Conservation (phyloP, 2,329 filamentous ascomycete genomes). For the Colletotrichum liaoningense region DNA sequence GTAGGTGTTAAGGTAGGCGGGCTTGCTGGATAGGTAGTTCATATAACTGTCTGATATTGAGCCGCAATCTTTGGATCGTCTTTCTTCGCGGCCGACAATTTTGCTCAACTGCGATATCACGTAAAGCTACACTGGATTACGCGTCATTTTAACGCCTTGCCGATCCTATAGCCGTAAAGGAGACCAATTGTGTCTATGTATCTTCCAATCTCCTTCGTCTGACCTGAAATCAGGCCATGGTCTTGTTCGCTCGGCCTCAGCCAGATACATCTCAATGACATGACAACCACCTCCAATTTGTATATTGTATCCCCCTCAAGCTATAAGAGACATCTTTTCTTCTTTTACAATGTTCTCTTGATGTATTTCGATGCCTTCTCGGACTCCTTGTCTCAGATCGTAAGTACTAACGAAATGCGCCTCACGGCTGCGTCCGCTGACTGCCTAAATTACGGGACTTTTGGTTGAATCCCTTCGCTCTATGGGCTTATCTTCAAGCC, state of each 20-base stretch:
- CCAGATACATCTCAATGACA: neutral
- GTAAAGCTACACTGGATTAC: neutral
- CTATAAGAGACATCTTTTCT: neutral
- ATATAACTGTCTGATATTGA: neutral
- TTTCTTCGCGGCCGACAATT: neutral
- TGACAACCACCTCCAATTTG: neutral
- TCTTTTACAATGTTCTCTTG: neutral
- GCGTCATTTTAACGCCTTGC: neutral
- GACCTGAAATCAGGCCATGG: neutral
- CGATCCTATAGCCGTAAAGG: neutral
- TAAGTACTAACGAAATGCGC: neutral
- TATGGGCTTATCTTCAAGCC: neutral
- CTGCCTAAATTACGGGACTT: neutral
- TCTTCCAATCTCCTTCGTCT: neutral
- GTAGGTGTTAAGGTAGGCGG: neutral
- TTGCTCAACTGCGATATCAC: neutral
- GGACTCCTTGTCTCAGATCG: neutral
- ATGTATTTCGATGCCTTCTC: neutral
- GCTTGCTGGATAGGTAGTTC: neutral
- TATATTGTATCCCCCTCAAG: neutral
- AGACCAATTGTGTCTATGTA: neutral
- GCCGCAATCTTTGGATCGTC: neutral
- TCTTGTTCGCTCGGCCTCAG: neutral
- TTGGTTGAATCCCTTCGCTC: neutral
- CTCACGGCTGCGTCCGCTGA: neutral